phyloP scores from a whole-genome alignment of 2,329 filamentous ascomycete species.

The Tothia fuscella region DNA sequence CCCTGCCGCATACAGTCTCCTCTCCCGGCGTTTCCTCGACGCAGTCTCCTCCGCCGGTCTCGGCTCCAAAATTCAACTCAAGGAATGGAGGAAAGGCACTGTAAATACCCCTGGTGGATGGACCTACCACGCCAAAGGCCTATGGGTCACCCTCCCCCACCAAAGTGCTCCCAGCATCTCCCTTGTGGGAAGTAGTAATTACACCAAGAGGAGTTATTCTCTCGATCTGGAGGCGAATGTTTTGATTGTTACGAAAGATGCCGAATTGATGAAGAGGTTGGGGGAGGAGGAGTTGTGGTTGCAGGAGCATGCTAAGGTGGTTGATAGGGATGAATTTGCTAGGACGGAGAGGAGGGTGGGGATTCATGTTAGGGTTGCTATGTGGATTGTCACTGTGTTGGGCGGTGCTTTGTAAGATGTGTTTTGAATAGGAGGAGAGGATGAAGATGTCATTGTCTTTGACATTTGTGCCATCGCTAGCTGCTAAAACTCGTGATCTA shows the following conservation, averaged over 20 bases:
- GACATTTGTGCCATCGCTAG: too few relatives aligned
- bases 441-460: too few relatives aligned
- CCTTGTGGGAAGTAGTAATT: slow-evolving; percentile 85
- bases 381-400: slow-evolving; percentile 83
- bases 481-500: too few relatives aligned
- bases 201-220: slow-evolving; percentile 86
- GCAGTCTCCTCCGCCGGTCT: slow-evolving; percentile 42
- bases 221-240: slow-evolving; percentile 86
- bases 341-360: slow-evolving; percentile 73
- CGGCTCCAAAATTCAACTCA: slow-evolving; percentile 53
- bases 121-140: slow-evolving; percentile 96
- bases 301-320: slow-evolving; percentile 56
- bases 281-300: slow-evolving; percentile 71
- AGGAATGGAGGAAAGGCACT: slow-evolving; percentile 78
- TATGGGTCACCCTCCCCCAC: slow-evolving; percentile 69
- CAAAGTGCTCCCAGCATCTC: slow-evolving; percentile 53
- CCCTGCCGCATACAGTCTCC: slow-evolving; percentile 81
- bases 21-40: slow-evolving; percentile 70
- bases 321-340: slow-evolving; percentile 68
- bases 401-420: slow-evolving; percentile 67
- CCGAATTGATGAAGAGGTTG: slow-evolving; percentile 58
- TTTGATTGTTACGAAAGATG: slow-evolving; percentile 69
- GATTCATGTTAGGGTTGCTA: slow-evolving; percentile 71
- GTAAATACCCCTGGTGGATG: slow-evolving; percentile 74
- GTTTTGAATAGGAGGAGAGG: too few relatives aligned